Evolutionary conservation across 2,329 filamentous ascomycete genomes (phyloP), one percentile per base, ranked within the genome.

Genomic region (Colletotrichum theobromicola): DNA sequence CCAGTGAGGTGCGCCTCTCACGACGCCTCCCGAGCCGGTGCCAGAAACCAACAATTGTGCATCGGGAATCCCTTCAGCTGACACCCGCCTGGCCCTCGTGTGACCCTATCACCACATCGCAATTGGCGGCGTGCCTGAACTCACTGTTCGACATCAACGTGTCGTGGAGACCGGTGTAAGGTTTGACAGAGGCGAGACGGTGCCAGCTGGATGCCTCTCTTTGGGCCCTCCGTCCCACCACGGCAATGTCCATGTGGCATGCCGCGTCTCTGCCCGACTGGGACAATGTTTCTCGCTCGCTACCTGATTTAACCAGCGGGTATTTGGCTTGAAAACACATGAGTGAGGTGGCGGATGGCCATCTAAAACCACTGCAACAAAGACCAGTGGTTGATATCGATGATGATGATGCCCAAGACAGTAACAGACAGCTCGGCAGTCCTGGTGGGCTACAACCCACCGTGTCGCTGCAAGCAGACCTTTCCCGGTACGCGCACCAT

Each of bases 151-250:
- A 42, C 18, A 42, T 18, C 37, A 42, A 42, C 18, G n/a, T 12
- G 18, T 37, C 21, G 55, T 32, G 28, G 34, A 15, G 53, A 16
- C 58, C 50, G 15, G 71, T 42, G 67, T 5, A 18, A 18, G 32
- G 35, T 42, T 37, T 53, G 53, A 35, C 24, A 28, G 60, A 65
- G 37, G 30, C 53, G 32, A 34, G 24, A 63, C 32, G 53, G 35
- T 74, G 61, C 50, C 53, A 60, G n/a, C 37, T 74, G 67, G 53
- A 66, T 28, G 66, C 60, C 50, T 70, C 58, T 65, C 50, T 53
- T 65, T 57, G 66, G 60, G 42, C 53, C 53, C 60, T 35, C 62
- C 61, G 67, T 60, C 58, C 66, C 34, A 55, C 28, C 62, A 46
- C 18, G 18, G 42, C 42, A 18, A 53, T 28, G 32, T 12, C 57